Evolutionary conservation across 306 rosid genomes (phyloP).

Genomic region (Cucurbita moschata): DNA sequence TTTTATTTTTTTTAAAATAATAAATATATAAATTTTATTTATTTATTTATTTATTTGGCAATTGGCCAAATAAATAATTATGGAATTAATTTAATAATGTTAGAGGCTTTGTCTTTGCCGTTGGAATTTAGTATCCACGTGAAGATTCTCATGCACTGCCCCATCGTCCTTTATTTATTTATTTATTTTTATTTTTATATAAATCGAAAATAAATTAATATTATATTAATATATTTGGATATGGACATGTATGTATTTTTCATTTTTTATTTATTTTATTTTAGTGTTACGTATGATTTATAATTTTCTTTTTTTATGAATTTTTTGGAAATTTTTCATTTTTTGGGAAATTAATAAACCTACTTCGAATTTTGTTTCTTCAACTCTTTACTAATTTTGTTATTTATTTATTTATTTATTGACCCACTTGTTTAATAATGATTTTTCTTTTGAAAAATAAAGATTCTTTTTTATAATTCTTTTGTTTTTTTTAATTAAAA

Average conservation of each 20-base stretch:
- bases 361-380: not conserved
- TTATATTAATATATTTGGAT: not conserved
- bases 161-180: not conserved
- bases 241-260: not conserved
- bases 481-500: not conserved
- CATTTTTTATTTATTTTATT: not conserved
- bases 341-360: not conserved
- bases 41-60: not conserved
- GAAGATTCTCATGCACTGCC: slow-evolving; percentile 7
- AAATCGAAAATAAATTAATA: not conserved
- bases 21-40: too few relatives aligned
- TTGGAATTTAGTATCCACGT: slow-evolving; percentile 8
- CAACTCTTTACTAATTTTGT: not conserved
- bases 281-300: not conserved
- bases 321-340: not conserved
- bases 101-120: not conserved
- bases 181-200: not conserved
- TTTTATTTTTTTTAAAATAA: not conserved
- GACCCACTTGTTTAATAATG: not conserved
- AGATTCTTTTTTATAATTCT: not conserved
- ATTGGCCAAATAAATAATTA: not conserved
- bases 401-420: not conserved
- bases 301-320: not conserved
- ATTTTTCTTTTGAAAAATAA: not conserved
- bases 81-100: not conserved